phyloP scores from a whole-genome alignment of 108 stramenopile species.

The Fragilaria crotonensis region DNA sequence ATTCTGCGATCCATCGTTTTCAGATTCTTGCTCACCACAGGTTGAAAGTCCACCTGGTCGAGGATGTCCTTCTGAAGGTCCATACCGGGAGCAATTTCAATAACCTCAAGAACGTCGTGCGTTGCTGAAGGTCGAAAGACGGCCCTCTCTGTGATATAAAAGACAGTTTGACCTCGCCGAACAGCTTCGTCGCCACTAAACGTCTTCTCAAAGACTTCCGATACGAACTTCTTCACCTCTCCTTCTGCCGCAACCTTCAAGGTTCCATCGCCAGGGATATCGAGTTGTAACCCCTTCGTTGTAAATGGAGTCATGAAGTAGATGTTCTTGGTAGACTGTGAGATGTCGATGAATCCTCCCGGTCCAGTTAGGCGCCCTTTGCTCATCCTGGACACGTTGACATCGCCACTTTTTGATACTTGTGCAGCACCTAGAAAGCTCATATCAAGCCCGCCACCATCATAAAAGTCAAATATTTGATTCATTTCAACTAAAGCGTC shows the following conservation, averaged over 20 bases:
- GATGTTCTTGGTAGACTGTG: slow-evolving; percentile 50
- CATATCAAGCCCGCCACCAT: slow-evolving; percentile 64
- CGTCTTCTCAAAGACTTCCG: slow-evolving; percentile 53
- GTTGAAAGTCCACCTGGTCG: slow-evolving; percentile 70
- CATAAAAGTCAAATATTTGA: slow-evolving; percentile 72
- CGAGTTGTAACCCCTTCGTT: slow-evolving; percentile 57
- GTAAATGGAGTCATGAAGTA: slow-evolving; percentile 62
- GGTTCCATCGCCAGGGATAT: slow-evolving; percentile 31
- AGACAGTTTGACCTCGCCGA: slow-evolving; percentile 60
- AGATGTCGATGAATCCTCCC: slow-evolving; percentile 82
- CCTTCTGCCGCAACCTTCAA: slow-evolving; percentile 57
- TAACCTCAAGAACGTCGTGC: slow-evolving; percentile 54
- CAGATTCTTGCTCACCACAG: slow-evolving; percentile 45
- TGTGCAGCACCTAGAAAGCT: slow-evolving; percentile 68
- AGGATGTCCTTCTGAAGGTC: slow-evolving; percentile 73
- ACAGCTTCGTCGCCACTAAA: slow-evolving; percentile 71
- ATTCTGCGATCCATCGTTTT: slow-evolving; percentile 55
- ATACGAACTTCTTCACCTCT: slow-evolving; percentile 61
- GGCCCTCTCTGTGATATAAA: slow-evolving; percentile 71
- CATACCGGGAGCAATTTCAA: slow-evolving; percentile 78
- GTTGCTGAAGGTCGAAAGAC: slow-evolving; percentile 60
- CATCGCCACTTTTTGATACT: slow-evolving; percentile 53
- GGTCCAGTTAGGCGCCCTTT: slow-evolving; percentile 60
- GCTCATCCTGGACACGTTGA: slow-evolving; percentile 71
- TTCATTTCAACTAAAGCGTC: slow-evolving; percentile 68